Conservation (phyloP, 2,329 filamentous ascomycete genomes). For the Penicillium brevicompactum region DNA sequence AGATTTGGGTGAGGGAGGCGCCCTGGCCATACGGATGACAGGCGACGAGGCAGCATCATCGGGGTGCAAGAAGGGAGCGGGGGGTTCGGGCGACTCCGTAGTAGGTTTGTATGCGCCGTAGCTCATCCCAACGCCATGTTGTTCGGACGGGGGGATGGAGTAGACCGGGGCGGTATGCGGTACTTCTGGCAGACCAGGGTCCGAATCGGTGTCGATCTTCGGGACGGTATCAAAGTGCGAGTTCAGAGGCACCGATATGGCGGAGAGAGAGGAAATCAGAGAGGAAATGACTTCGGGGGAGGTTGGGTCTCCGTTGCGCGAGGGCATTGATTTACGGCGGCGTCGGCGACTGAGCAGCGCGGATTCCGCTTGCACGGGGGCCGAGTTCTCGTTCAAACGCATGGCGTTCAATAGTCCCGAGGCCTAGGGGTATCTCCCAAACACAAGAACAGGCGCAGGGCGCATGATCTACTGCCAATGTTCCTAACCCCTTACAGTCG, state of each 20-base stretch:
- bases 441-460: constrained; percentile 26
- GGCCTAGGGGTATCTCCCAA: constrained; percentile 1
- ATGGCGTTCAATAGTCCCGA: constrained; percentile 32
- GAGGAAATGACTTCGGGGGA: constrained; percentile 58
- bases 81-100: constrained; percentile 47
- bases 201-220: constrained; percentile 42
- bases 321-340: constrained; percentile 49
- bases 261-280: constrained; percentile 63
- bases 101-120: constrained; percentile 65
- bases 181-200: constrained; percentile 25
- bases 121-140: constrained; percentile 67
- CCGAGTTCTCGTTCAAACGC: constrained; percentile 30
- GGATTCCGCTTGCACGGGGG: constrained; percentile 27
- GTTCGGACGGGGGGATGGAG: constrained; percentile 31
- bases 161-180: constrained; percentile 29
- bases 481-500: constrained; percentile 22
- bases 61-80: constrained; percentile 52
- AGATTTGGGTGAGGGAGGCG: constrained; percentile 74
- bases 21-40: constrained; percentile 78
- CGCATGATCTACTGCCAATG: constrained; percentile 32
- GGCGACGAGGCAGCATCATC: constrained; percentile 66
- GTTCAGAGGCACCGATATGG: constrained; percentile 64
- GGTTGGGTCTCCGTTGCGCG: constrained; percentile 41
- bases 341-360: constrained; percentile 36
- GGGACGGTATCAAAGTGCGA: constrained; percentile 67